Conservation (phyloP, 1,284 basidiomycete species). For the Inonotus obliquus region DNA sequence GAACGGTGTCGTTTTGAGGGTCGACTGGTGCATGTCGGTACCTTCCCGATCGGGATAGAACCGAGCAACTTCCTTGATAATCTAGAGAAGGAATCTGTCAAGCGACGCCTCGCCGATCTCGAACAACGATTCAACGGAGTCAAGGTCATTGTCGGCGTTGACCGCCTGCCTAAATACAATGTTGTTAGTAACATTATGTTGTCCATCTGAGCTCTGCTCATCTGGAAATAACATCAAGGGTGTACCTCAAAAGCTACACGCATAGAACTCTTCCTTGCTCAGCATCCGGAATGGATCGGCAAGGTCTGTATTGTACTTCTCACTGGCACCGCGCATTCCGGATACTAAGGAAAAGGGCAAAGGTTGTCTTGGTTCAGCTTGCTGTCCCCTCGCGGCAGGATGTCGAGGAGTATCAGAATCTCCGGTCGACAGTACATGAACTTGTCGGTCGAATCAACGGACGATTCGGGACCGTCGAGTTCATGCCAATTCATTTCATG, state of each 20-base stretch:
- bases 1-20: slow-evolving; percentile 95
- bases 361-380: slow-evolving; percentile 94
- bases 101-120: slow-evolving; percentile 75
- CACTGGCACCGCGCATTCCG: slow-evolving; percentile 1
- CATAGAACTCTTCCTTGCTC: slow-evolving; percentile 93
- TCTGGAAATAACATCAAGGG: slow-evolving; percentile 99
- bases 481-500: slow-evolving; percentile 99
- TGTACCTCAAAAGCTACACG: slow-evolving; percentile 96
- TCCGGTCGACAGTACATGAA: slow-evolving; percentile 95
- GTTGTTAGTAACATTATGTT: no score
- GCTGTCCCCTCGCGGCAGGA: slow-evolving; percentile 97
- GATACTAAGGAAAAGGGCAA: slow-evolving; percentile 6
- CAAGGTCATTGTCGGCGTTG: slow-evolving; percentile 98
- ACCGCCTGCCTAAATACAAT: no score
- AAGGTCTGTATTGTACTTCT: slow-evolving; percentile 47
- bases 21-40: slow-evolving; percentile 93
- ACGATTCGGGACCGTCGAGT: slow-evolving; percentile 96
- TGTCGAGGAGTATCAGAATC: slow-evolving; percentile 98
- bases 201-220: no score
- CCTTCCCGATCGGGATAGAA: slow-evolving; percentile 98
- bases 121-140: slow-evolving; percentile 90
- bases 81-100: slow-evolving; percentile 73
- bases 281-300: slow-evolving; percentile 99
- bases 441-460: slow-evolving; percentile 98
- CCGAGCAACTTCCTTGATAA: slow-evolving; percentile 89